Evolutionary conservation across 2,329 filamentous ascomycete genomes (phyloP), one percentile per base, ranked within the genome.

Genomic region (Lasiodiplodia sp.): DNA sequence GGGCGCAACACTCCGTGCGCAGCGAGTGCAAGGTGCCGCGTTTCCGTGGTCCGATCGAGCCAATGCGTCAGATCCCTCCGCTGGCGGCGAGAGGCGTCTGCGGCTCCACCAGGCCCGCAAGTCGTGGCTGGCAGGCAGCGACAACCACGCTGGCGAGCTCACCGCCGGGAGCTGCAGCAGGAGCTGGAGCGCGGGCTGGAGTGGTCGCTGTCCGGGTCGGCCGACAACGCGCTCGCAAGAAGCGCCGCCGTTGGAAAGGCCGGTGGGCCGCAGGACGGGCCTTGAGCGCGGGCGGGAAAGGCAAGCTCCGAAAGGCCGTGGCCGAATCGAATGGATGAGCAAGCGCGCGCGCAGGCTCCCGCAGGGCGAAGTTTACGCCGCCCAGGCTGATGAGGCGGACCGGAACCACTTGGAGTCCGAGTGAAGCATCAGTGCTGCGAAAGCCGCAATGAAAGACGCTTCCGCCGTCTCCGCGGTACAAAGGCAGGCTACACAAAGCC

Each of bases 21-120:
- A 25, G 56, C 57, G 57, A 53, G 49, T 31, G 18, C 53, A 23
- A 44, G 37, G 40, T 63, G 58, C 58, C 58, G 58, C 12, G 58
- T 37, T 63, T 63, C 58, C 58, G 58, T 38, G 21, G 38, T 25
- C 28, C 57, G 57, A 62, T 62, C 38, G 57, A 49, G 57, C 40
- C 57, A 34, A 44, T 47, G 57, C 38, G 58, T 51, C 40, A 63
- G 58, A 51, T 63, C 25, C 58, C 16, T 21, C 58, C 58, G 18
- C 23, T 10, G n/a, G 16, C 40, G 28, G 40, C 23, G 25, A 28
- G 40, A 31, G 58, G 58, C 58, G 16, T 10, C 28, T 21, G 57
- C 37, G 21, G 57, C 58, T 63, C 58, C 58, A 63, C 58, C 57
- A 60, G 38, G 57, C 55, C 55, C 55, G 34, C 55, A 58, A 40